Evolutionary conservation across 148 eudicot genomes (phyloP), one percentile per base, ranked within the genome.

Genomic region (Simmondsia chinensis): DNA sequence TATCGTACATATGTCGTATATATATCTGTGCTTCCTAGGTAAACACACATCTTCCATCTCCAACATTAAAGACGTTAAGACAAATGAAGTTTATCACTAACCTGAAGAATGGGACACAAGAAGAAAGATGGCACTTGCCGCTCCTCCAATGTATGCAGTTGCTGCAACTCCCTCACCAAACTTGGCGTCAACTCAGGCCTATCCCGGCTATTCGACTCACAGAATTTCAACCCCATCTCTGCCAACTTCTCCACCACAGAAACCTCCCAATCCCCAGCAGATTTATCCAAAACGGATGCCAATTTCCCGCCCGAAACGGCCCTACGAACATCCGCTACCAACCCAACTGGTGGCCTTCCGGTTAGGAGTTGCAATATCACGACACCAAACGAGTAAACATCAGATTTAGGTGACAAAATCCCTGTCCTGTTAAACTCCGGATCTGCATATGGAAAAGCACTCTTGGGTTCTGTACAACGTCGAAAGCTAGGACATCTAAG

Each of bases 261-360:
- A 16, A 39, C 58, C 9, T 66, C 75, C 96, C 96, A 86, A 39
- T 73, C 76, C 17, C 96, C 93, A 13, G 87, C 84, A 49, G 73
- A 73, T 30, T 69, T 43, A 66, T 86, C 96, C 60, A 86, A 63
- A 27, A 86, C 32, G 2, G 87, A 78, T 37, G 43, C 50, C 18
- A 82, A 52, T 43, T 69, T 69, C 29, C 77, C 80, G 33, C 21
- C n/a, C 7, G 79, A 70, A 7, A 73, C 68, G 46, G 79, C 87
- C 43, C 58, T 68, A 14, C 87, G 68, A 22, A 76, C 82, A 46
- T 64, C 68, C 45, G 39, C 28, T 8, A 59, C 66, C 53, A 86
- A 54, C 38, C 93, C 79, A 2, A 41, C 67, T 2, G 75, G 67
- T 49, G 72, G 48, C 46, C 60, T 64, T 28, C 93, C 84, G 26